phyloP scores from a whole-genome alignment of 148 eudicot genomes.

The Rhododendron williamsianum region DNA sequence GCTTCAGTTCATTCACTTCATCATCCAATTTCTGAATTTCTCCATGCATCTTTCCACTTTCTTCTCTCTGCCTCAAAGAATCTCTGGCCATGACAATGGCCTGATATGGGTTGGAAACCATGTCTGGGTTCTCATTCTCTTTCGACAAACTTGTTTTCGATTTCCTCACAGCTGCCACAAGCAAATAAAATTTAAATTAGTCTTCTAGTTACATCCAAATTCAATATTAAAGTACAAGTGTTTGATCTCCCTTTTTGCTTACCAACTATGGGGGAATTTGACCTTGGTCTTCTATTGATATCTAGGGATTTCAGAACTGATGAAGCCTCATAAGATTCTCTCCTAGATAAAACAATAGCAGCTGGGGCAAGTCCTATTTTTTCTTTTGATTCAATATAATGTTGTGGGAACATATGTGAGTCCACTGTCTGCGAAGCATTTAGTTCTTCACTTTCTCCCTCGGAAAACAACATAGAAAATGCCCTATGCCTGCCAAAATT shows the following conservation, averaged over 20 bases:
- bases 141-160: conserved; percentile 32
- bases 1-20: conserved; percentile 51
- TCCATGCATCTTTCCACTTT: conserved; percentile 55
- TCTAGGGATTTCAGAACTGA: conserved; percentile 53
- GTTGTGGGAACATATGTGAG: conserved; percentile 79
- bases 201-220: not conserved
- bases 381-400: conserved; percentile 56
- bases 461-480: conserved; percentile 65
- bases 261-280: conserved; percentile 69
- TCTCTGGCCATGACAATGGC: conserved; percentile 89
- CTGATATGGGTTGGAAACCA: conserved; percentile 68
- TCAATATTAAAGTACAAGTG: not conserved
- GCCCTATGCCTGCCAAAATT: conserved; percentile 67
- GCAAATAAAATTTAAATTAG: not conserved
- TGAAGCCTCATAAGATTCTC: conserved; percentile 45
- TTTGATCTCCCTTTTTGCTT: conserved; percentile 10
- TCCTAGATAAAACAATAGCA: conserved; percentile 60
- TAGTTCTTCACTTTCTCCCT: conserved; percentile 77
- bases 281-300: conserved; percentile 51
- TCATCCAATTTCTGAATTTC: conserved; percentile 75
- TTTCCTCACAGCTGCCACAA: conserved; percentile 56
- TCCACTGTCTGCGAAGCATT: conserved; percentile 72
- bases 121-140: conserved; percentile 64
- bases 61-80: conserved; percentile 80
- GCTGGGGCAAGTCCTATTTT: conserved; percentile 82